A percentile compares a stretch with the other conserved stretches of the same genome.
Evolutionary conservation across 371 early-diverging fungal species (phyloP).

Genomic region (Rhizopus delemar): DNA sequence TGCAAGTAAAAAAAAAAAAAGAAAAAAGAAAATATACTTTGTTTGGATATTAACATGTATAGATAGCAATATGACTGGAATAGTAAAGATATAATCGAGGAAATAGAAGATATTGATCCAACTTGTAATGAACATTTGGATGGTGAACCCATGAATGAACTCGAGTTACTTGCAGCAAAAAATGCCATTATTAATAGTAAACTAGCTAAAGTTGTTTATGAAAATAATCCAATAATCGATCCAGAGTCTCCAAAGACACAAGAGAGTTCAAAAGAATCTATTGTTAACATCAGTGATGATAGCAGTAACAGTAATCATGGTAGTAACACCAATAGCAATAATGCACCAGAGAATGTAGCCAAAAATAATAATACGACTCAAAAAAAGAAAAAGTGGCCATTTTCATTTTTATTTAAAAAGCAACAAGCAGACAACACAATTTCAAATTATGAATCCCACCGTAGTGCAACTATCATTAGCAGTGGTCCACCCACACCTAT

Average conservation of each 20-base stretch:
- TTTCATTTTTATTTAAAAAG: constrained; percentile 9
- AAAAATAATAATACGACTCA: neutral
- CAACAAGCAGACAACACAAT: neutral
- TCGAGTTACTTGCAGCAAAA: constrained; percentile 19
- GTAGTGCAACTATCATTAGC: neutral
- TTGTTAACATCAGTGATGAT: too few relatives aligned
- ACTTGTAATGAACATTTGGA: constrained; percentile 9
- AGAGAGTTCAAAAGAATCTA: neutral
- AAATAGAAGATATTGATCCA: neutral
- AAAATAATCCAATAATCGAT: neutral
- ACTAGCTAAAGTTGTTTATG: constrained; percentile 3
- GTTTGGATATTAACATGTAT: neutral
- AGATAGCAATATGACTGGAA: neutral
- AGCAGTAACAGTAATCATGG: neutral
- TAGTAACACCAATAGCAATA: too few relatives aligned
- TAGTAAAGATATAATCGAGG: neutral
- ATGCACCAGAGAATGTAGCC: neutral
- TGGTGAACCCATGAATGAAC: constrained; percentile 25
- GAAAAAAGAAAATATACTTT: neutral
- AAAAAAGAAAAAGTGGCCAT: constrained; percentile 17
- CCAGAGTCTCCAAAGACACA: neutral
- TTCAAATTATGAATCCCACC: neutral
- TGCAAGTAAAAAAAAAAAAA: neutral
- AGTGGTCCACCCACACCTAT: constrained; percentile 1
- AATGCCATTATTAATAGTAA: constrained; percentile 17